Base-by-base conservation (phyloP, 106 monocot genomes). In the Platanthera guangdongensis region DNA sequence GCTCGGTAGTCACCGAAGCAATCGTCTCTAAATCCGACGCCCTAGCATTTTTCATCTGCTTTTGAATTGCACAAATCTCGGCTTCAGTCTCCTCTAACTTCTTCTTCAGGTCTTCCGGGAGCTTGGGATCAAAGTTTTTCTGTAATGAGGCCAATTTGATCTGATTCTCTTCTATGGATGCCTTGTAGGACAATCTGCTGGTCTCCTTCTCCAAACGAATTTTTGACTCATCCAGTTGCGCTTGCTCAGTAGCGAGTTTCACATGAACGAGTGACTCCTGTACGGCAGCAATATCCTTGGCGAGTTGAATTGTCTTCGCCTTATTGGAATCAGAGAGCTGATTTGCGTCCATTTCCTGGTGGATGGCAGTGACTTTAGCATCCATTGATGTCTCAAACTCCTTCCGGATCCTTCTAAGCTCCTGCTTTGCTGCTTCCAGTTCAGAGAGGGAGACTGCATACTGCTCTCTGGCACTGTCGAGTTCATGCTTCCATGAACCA, bases 261-360 rank as follows among this genome's bases (percentile, higher is more conserved):
- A 86, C 88, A 79, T 93, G 88, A 13, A 73, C 47, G 25, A 90
- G 81, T 14, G 93, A 86, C 30, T 90, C 90, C 18, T 90, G 81
- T 5, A 79, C 79, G 49, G 71, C 73, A 68, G 88, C 77, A 57
- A 90, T 90, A 69, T 88, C 88, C 75, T 88, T 79, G 8, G 82
- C 78, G n/a, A 93, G 82, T 51, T 88, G 81, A 53, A 78, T 68
- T 25, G 84, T 83, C 82, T 77, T 84, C 76, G 84, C 84, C 21
- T 60, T 79, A 50, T 88, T 93, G 28, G 50, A 78, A 73, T 84
- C 79, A 72, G 75, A 50, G 51, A 79, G 64, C 74, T 83, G 71
- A 50, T 79, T 86, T 16, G 93, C 82, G 39, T 88, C 86, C 10
- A 67, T 74, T 83, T 86, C 90, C 68, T 86, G 88, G 67, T 79